Evolutionary conservation across 106 monocot genomes (phyloP).

Genomic region (Hemerocallis citrina): DNA sequence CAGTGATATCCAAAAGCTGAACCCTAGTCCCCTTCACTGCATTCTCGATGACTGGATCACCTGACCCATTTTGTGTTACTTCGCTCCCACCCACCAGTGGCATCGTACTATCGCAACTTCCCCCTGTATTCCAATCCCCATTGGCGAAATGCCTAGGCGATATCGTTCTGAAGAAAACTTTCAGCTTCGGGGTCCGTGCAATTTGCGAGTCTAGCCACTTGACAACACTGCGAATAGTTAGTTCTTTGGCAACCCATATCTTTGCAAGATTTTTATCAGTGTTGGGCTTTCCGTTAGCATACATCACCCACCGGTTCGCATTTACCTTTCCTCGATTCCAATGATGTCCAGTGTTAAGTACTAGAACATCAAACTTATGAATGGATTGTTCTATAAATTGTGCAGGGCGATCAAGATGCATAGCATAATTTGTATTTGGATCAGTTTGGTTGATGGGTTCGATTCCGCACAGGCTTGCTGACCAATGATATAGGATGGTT

Average conservation of each 20-base stretch:
- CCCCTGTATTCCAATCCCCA: constrained; percentile 96
- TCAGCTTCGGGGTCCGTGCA: constrained; percentile 31
- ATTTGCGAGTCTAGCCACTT: constrained; percentile 70
- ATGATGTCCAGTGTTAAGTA: constrained; percentile 91
- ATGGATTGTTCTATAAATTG: constrained; percentile 43
- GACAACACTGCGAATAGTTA: constrained; percentile 53
- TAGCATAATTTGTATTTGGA: constrained; percentile 46
- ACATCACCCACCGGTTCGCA: constrained; percentile 78
- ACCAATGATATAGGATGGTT: constrained; percentile 79
- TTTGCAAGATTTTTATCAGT: constrained; percentile 35
- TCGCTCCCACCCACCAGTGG: constrained; percentile 61
- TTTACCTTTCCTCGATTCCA: constrained; percentile 80
- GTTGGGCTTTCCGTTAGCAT: constrained; percentile 43
- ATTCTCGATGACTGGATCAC: constrained; percentile 30
- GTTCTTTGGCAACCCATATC: constrained; percentile 50
- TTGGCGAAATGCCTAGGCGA: constrained; percentile 86
- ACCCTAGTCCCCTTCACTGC: constrained; percentile 73
- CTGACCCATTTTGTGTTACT: constrained; percentile 44
- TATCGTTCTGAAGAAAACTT: constrained; percentile 69
- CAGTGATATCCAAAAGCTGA: constrained; percentile 78
- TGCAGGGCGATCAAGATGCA: constrained; percentile 81
- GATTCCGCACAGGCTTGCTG: constrained; percentile 69
- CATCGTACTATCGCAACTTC: constrained; percentile 69
- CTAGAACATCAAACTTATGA: constrained; percentile 62
- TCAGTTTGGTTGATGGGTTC: constrained; percentile 50